Evolutionary conservation across 139 green algal species (phyloP).

Genomic region (Pycnococcus provasolii): DNA sequence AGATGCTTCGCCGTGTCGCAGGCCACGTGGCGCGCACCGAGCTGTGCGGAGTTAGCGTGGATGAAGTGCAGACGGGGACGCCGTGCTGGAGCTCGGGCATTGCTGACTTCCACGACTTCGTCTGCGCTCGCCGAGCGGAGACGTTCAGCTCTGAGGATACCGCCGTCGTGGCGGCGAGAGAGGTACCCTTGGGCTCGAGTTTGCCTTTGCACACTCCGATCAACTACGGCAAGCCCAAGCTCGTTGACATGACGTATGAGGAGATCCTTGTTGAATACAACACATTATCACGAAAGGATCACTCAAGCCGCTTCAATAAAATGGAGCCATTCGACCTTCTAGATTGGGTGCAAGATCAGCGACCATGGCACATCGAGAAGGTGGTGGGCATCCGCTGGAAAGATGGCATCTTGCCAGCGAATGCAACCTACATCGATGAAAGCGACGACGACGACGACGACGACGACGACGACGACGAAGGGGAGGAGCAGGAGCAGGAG

Average conservation of each 20-base stretch:
- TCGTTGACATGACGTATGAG: slow-evolving; percentile 14
- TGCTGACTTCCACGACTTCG: not conserved
- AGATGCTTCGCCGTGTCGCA: not conserved
- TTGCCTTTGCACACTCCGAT: slow-evolving; percentile 1
- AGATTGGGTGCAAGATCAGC: no score
- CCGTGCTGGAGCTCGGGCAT: not conserved
- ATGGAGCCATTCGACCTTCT: not conserved
- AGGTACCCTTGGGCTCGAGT: not conserved
- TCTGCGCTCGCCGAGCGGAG: not conserved
- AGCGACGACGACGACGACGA: no score
- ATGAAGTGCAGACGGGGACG: not conserved
- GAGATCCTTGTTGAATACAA: slow-evolving; percentile 23
- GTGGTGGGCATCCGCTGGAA: no score
- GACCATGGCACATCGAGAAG: no score
- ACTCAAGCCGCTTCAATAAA: not conserved
- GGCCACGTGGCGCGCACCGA: not conserved
- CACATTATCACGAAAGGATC: slow-evolving; percentile 2
- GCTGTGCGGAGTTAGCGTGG: no score
- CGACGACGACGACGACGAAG: no score
- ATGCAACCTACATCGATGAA: no score
- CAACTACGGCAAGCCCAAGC: not conserved
- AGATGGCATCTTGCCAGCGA: no score
- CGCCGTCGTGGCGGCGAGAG: not conserved
- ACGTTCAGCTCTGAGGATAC: not conserved
- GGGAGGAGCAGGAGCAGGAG: no score